Base-by-base conservation (phyloP, 805 yeast genomes). In the Candida pseudoglaebosa region DNA sequence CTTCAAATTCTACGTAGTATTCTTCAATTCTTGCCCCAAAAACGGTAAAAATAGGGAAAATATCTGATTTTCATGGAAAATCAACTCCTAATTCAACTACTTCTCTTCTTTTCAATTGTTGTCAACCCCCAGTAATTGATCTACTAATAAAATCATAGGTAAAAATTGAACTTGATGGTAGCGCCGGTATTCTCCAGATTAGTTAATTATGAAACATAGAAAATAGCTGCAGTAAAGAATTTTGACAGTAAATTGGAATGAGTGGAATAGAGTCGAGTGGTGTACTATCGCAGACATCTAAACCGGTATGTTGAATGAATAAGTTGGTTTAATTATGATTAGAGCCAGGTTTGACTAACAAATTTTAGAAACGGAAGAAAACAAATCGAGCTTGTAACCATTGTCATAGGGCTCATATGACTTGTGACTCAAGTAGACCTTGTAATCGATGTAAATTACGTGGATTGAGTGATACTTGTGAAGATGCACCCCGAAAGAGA, bases 391-490 rank as follows among this genome's bases (percentile, higher is more conserved):
- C 99, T 4, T 91, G 99, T 50, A 77, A 78, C 29, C 93, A 90
- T 61, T 91, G 99, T 56, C 89, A 90, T 43, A 77, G 80, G 50
- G 85, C 95, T 2, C 99, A 91, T 58, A 78, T 90, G 71, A 86
- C 97, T 0, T 91, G 99, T 59, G 96, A 90, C 50, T 77, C 80
- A 40, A 74, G 65, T 55, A 76, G 95, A 28, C 95, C 95, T 0
- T 91, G 99, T 53, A 72, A 73, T 39, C 61, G 96, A 36, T 91
- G 99, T 59, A 57, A 83, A 3, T 70, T 69, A 20, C 71, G 88
- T 52, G 91, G 90, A 0, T 61, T 88, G 12, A 74, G 71, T 1
- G 74, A 66, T 12, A 70, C 85, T 0, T 91, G 98, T 62, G 77
- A 77, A 22, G 97, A 93, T 63, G 96, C 96, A 4, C 93, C 93